Base-by-base conservation (phyloP, 345 rosid genomes). In the Citrus unshiu region DNA sequence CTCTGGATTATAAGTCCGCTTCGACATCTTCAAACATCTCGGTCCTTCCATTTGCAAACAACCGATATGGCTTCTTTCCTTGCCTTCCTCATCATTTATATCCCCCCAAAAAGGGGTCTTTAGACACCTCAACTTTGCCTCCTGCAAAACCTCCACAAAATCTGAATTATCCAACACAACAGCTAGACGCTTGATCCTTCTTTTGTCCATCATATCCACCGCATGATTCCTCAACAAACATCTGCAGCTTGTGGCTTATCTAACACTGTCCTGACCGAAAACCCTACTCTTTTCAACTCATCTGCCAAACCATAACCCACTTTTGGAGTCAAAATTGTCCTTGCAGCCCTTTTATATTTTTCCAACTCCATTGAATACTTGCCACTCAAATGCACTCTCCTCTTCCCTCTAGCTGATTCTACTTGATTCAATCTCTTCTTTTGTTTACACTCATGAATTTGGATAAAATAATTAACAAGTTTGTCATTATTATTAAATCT, bases 361-460 rank as follows among this genome's bases (percentile, higher is more conserved):
- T 93, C 95, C 81, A 93, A 89, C 83, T 91, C 93, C 97, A 87
- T 86, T 0, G 93, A 82, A 75, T 88, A 89, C 85, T 84, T 89
- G 0, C 75, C 97, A 40, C 90, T 90, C 77, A 95, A 89, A 43
- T 88, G 87, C 70, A 93, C 94, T 81, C 92, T 90, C 86, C 85
- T 87, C 70, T 83, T 89, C 62, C 98, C 97, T 79, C 86, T 87
- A 0, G 98, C 93, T 0, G 94, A 90, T 69, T 91, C 97, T 68
- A 95, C 90, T 75, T 90, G 97, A 77, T 86, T 92, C 89, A 89
- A 16, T 77, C 95, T 90, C 86, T 92, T 95, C 74, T 73, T 86
- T 18, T 95, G 88, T 74, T 95, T 95, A 1, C 87, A 80, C 85
- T 91, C 95, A 8, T 92, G 98, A 75, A 95, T 80, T 91, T 93